Base-by-base conservation (phyloP, 768 basidiomycete species). In the Mycena rebaudengoi region DNA sequence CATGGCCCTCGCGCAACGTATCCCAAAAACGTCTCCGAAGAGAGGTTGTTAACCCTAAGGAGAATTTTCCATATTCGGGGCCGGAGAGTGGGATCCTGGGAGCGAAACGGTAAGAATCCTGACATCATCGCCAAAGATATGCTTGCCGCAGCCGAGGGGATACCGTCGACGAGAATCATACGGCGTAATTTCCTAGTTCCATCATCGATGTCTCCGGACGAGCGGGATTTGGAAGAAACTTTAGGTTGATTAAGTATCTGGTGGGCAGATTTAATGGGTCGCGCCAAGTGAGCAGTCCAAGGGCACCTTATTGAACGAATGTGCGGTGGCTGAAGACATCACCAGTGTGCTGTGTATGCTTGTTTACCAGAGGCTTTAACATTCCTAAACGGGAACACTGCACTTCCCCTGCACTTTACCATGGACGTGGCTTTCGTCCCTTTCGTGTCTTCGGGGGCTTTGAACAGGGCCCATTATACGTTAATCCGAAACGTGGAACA, bases 31-130 rank as follows among this genome's bases (percentile, higher is more conserved):
- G 82, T 86, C 50, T 91, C 88, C 3, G 91, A 85, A n/a, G 92
- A 85, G 7, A 98, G 71, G 20, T 91, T 89, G 59, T 90, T 88
- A 0, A 98, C 89, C 41, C 90, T 87, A 25, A 99, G 81, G 40
- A 98, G 85, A 55, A 98, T 91, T 78, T 97, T 98, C 97, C 97
- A 99, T 82, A 95, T 91, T 51, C 91, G 85, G 21, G 94, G 92
- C 16, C 95, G 86, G n/a, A 96, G 79, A n/a, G 90, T 90, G 14
- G 90, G 79, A 66, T 95, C 94, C 94, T 94, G 55, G 35, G 33
- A 45, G 40, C 33, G 51, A 51, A 23, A 23, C 59, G 18, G 41
- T 33, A 18, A 30, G 26, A 18, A 28, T 29, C 11, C n/a, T 28
- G 16, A 20, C 7, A n/a, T 10, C 6, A 30, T 13, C 33, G 23